Conservation (phyloP, 1,139 yeast genomes). For the Candida sanyaensis region DNA sequence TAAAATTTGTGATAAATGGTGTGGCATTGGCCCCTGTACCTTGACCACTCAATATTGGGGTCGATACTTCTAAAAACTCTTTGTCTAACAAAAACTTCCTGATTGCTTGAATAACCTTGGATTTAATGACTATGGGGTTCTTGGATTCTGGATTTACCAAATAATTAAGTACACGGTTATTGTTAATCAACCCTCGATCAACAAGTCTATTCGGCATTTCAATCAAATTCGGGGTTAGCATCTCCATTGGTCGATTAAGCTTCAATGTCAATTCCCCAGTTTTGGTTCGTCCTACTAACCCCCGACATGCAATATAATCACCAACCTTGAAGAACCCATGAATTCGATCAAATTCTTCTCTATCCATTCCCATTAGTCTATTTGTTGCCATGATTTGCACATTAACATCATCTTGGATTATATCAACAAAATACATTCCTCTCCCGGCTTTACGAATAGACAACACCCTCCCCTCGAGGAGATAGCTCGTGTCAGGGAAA, state of each 20-base stretch:
- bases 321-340: constrained; percentile 63
- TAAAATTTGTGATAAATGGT: constrained; percentile 70
- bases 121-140: constrained; percentile 54
- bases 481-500: constrained; percentile 15
- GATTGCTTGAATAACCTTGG: constrained; percentile 53
- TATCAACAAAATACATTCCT: constrained; percentile 66
- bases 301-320: constrained; percentile 58
- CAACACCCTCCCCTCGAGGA: constrained; percentile 56
- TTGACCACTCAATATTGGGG: constrained; percentile 74
- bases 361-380: constrained; percentile 39
- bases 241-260: constrained; percentile 44
- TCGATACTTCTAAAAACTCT: constrained; percentile 81
- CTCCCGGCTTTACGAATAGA: constrained; percentile 65
- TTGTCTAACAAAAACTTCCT: constrained; percentile 55
- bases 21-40: constrained; percentile 90
- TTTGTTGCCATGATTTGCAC: constrained; percentile 66
- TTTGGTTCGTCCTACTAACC: constrained; percentile 79
- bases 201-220: constrained; percentile 60
- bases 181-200: constrained; percentile 58
- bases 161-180: constrained; percentile 75
- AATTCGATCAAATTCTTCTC: constrained; percentile 44
- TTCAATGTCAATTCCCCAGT: constrained; percentile 79
- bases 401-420: constrained; percentile 55
- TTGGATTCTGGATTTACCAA: constrained; percentile 56
- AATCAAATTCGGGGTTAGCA: constrained; percentile 70